These are phyloP conservation scores for Clarkia xantiana DNA, from an alignment of 345 rosid species.

Conservation along the genomic window DNA sequence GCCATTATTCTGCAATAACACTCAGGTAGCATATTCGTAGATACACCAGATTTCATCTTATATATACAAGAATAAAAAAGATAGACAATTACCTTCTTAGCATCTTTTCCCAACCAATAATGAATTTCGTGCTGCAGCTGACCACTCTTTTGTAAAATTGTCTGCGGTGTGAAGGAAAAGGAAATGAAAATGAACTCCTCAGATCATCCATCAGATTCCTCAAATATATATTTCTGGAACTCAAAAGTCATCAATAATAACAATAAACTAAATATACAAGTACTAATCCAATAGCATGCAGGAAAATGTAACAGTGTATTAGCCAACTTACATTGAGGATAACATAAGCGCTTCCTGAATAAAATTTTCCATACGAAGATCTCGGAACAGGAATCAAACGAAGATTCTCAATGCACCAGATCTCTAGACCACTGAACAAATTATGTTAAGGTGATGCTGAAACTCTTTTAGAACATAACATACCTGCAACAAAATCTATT, in stretches of 20 bases:
- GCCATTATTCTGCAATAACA: neutral
- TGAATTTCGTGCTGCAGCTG: slow-evolving; percentile 52
- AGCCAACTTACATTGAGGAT: slow-evolving; percentile 40
- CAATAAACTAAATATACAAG: too few species aligned
- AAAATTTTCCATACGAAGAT: slow-evolving; percentile 54
- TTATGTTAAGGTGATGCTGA: slow-evolving; percentile 8
- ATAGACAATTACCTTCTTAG: slow-evolving; percentile 30
- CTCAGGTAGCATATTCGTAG: neutral
- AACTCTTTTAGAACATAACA: neutral
- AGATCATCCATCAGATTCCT: too few species aligned
- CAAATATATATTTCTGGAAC: too few species aligned
- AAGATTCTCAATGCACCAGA: slow-evolving; percentile 57
- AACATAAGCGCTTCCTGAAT: slow-evolving; percentile 54
- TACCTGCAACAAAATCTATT: too few species aligned
- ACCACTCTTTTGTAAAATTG: slow-evolving; percentile 35
- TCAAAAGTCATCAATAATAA: too few species aligned
- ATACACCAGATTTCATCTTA: neutral
- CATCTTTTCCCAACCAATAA: slow-evolving; percentile 72
- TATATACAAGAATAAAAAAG: slow-evolving; percentile 1
- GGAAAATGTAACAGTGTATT: neutral
- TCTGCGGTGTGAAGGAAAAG: slow-evolving; percentile 26
- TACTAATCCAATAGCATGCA: too few species aligned
- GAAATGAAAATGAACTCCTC: neutral
- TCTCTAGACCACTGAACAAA: slow-evolving; percentile 49
- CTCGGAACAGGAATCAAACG: slow-evolving; percentile 38